Conservation (phyloP, 176 grass and related monocot genomes). For the Chloris gayana region DNA sequence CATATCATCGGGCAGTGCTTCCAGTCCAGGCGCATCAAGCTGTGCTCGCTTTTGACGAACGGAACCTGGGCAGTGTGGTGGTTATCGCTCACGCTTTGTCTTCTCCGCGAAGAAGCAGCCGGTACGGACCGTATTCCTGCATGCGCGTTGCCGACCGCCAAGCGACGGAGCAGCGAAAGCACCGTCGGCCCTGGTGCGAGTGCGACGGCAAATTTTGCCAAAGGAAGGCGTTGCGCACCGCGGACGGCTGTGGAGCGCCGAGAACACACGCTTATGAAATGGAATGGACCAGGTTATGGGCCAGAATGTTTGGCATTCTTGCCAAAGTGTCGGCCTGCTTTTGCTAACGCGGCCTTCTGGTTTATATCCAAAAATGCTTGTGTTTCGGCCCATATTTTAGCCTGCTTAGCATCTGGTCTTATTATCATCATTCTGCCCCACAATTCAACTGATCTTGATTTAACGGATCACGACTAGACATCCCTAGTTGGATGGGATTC, state of each 20-base stretch:
- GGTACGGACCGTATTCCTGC: background rate
- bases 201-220: too few relatives aligned
- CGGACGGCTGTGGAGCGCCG: background rate
- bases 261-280: background rate
- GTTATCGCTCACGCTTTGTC: background rate
- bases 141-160: background rate
- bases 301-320: background rate
- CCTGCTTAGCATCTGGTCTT: too few relatives aligned
- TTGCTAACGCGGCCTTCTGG: background rate
- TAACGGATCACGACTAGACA: too few relatives aligned
- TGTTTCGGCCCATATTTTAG: too few relatives aligned
- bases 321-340: background rate
- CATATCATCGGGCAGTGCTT: conserved; percentile 4
- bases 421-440: too few relatives aligned
- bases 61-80: background rate
- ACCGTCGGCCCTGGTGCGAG: background rate
- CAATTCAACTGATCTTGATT: too few relatives aligned
- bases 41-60: background rate
- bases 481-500: too few relatives aligned
- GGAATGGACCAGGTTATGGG: background rate
- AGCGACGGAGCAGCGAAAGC: background rate
- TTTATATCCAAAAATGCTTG: background rate
- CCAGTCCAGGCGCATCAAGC: conserved; percentile 29
- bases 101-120: background rate
- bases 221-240: too few relatives aligned